A percentile compares a stretch with the other conserved stretches of the same genome.
These are phyloP conservation scores for Ailanthus altissimus DNA, from an alignment of 345 rosid genomes.

Conservation along the genomic window DNA sequence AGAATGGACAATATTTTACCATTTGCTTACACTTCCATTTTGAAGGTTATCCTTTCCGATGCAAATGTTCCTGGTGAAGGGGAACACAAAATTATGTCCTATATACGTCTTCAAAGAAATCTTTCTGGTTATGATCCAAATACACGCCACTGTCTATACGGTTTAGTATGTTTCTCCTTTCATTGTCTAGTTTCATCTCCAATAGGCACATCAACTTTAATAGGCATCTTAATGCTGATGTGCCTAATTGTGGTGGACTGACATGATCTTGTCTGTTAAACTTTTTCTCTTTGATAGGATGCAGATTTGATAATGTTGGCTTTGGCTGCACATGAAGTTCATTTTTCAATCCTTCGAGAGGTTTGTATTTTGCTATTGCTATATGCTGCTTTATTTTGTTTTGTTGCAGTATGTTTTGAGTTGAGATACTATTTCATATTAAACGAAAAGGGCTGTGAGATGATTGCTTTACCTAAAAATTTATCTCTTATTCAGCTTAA, in stretches of 20 bases:
- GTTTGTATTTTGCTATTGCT: conserved; percentile 34
- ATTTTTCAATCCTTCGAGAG: conserved; percentile 97
- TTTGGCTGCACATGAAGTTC: conserved; percentile 92
- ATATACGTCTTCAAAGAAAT: conserved; percentile 84
- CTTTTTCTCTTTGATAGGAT: conserved; percentile 56
- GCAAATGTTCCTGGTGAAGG: conserved; percentile 99
- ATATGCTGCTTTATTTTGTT: conserved; percentile 14
- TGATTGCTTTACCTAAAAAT: background rate
- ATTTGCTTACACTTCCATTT: conserved; percentile 27
- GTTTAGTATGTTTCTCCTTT: conserved; percentile 74
- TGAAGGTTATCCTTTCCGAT: conserved; percentile 96
- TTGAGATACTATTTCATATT: background rate
- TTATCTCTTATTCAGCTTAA: background rate
- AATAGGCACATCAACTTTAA: conserved; percentile 14
- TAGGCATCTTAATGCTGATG: background rate
- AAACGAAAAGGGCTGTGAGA: background rate
- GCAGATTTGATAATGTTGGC: conserved; percentile 98
- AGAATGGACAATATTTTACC: conserved; percentile 1
- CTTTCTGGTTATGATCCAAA: conserved; percentile 90
- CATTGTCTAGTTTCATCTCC: conserved; percentile 4
- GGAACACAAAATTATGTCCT: conserved; percentile 94
- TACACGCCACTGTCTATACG: conserved; percentile 88
- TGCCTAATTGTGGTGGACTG: conserved; percentile 20
- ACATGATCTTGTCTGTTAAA: conserved; percentile 9
- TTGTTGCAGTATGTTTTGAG: conserved; percentile 8